Base-by-base conservation (phyloP, 2,329 filamentous ascomycete species). In the Lecanoromycetidae sp. region DNA sequence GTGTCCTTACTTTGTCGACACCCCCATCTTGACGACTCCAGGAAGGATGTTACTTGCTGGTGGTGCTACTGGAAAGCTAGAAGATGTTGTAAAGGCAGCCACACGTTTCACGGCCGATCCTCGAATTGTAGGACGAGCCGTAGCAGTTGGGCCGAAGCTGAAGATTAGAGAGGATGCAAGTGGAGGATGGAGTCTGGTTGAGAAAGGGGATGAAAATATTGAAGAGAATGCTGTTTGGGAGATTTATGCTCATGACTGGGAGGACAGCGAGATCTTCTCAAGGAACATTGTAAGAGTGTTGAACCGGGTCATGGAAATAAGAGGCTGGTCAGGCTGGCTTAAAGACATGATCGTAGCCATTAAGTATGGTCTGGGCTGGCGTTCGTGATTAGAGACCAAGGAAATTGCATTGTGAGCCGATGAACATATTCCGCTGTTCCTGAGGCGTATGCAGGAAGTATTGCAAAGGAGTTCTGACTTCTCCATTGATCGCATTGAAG, bases 1-100 rank as follows among this genome's bases (percentile, higher is more conserved):
- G n/a, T 73, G 71, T 49, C 80, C 80, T 0, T 84, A 82, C 61
- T 84, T 82, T 59, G 70, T 74, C 56, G 73, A 78, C 55, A 80
- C 76, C 12, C 74, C 77, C n/a, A 70, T 84, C 36, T 58, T 80
- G 3, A 62, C 69, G 0, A 49, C 62, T 1, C 47, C 54, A 1
- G 76, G 67, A 15, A 66, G 73, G 23, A 51, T 71, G 2, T 49
- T 80, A 13, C 66, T 83, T 2, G 73, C 77, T 0, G 80, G 80
- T 12, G 69, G 65, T 3, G 72, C 67, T 2, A 64, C 72, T 52
- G 77, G 73, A 1, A 66, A 67, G 34, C 60, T 71, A 30, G 70
- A 70, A 26, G 77, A 82, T 56, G 80, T 83, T 1, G 69, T 83
- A 2, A 76, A 82, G 51, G 79, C 78, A 3, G 76, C 68, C 0